Conservation (phyloP, 2,329 filamentous ascomycete species). For the Fusarium sp. region DNA sequence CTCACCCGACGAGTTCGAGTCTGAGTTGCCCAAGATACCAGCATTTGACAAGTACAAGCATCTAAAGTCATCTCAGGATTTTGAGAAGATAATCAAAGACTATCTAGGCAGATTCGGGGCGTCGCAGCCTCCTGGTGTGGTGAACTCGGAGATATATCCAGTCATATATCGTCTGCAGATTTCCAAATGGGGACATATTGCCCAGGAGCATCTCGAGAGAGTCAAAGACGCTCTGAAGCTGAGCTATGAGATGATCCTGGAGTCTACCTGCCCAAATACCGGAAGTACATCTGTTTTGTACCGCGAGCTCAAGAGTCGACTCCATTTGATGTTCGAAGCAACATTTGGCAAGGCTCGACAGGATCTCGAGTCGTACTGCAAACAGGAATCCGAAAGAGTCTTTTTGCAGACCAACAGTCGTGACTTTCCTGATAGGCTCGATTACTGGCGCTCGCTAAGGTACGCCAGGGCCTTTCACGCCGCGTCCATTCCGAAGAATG, state of each 20-base stretch:
- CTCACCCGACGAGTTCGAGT: not conserved
- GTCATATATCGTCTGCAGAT: conserved; percentile 1
- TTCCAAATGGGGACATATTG: not conserved
- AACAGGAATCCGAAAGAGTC: not conserved
- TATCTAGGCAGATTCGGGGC: not conserved
- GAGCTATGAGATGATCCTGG: conserved; percentile 1
- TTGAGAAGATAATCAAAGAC: not conserved
- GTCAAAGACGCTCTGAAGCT: conserved; percentile 3
- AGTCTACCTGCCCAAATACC: not conserved
- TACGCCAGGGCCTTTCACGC: not conserved
- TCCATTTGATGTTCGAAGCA: not conserved
- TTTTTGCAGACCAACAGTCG: not conserved
- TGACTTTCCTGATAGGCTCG: not conserved
- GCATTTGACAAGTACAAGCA: not conserved
- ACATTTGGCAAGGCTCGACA: not conserved
- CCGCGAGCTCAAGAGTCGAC: not conserved
- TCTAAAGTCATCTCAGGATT: not conserved
- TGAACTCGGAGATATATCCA: conserved; percentile 1
- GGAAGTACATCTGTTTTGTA: not conserved
- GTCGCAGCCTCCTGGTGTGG: not conserved
- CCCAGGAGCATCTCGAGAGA: conserved; percentile 2
- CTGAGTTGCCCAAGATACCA: not conserved
- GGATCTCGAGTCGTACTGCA: not conserved
- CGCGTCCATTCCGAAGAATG: not conserved
- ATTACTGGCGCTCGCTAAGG: not conserved